Conservation (phyloP, 306 rosid species). For the Acacia acuminata region DNA sequence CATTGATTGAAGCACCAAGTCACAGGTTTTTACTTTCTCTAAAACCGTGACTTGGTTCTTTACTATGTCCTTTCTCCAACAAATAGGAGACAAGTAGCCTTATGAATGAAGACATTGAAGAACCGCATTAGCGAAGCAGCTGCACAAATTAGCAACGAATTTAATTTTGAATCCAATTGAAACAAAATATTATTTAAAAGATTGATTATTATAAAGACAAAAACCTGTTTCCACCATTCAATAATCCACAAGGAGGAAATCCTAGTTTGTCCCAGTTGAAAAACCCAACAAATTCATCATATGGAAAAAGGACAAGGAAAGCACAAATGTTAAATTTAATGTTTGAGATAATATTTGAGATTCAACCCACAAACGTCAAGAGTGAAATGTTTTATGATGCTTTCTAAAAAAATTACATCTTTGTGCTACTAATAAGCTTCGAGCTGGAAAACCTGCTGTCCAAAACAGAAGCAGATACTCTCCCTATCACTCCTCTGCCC, state of each 20-base stretch:
- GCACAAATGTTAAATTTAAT: not conserved
- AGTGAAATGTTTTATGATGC: not conserved
- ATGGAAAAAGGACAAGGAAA: conserved; percentile 89
- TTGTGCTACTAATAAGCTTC: conserved; percentile 42
- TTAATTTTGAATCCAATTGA: conserved; percentile 1
- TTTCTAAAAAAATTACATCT: conserved; percentile 46
- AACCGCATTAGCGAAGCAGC: conserved; percentile 98
- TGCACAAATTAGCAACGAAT: no score
- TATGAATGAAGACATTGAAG: conserved; percentile 88
- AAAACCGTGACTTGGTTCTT: conserved; percentile 27
- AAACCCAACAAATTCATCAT: conserved; percentile 74
- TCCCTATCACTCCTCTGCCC: no score
- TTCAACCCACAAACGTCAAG: not conserved
- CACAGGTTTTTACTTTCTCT: no score
- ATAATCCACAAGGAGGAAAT: conserved; percentile 88
- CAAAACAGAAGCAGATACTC: no score
- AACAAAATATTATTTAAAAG: not conserved
- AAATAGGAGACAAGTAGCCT: conserved; percentile 90
- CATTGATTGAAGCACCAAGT: no score
- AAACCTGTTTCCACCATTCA: conserved; percentile 95
- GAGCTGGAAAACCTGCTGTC: no score
- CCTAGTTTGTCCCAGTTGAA: conserved; percentile 74
- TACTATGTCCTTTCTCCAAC: no score
- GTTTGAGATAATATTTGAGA: conserved; percentile 4
- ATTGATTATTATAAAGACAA: conserved; percentile 20